These are phyloP conservation scores for Crepidotus variabilis DNA, from an alignment of 768 basidiomycete species.

Conservation along the genomic window DNA sequence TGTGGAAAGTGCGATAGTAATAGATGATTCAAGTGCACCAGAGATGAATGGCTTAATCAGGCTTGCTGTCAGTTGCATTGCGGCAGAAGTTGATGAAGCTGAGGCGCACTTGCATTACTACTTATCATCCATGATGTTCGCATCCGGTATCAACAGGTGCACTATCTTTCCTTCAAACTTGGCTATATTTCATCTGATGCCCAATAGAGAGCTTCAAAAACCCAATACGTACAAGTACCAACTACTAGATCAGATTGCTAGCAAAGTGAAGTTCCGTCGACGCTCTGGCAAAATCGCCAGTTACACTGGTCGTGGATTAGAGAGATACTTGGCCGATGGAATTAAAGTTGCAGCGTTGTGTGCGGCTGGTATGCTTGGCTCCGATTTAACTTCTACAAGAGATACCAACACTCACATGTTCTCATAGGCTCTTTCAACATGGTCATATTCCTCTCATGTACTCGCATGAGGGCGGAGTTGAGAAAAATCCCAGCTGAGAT, in stretches of 20 bases:
- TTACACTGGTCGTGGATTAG: background rate
- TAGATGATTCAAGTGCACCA: background rate
- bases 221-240: too few species aligned
- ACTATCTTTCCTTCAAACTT: background rate
- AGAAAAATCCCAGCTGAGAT: background rate
- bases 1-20: background rate
- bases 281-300: background rate
- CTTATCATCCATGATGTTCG: background rate
- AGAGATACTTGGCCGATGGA: background rate
- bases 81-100: background rate
- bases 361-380: background rate
- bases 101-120: background rate
- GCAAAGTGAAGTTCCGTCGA: too few species aligned
- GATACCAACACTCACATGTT: too few species aligned
- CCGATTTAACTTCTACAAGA: too few species aligned
- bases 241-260: too few species aligned
- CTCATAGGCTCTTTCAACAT: background rate
- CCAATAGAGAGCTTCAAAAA: too few species aligned
- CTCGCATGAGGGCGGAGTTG: background rate
- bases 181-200: too few species aligned
- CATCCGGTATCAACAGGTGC: background rate
- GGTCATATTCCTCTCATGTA: background rate
- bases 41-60: background rate
- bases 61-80: background rate
- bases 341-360: background rate